Evolutionary conservation across 2,329 filamentous ascomycete species (phyloP).

Genomic region (Trichothecium roseum): DNA sequence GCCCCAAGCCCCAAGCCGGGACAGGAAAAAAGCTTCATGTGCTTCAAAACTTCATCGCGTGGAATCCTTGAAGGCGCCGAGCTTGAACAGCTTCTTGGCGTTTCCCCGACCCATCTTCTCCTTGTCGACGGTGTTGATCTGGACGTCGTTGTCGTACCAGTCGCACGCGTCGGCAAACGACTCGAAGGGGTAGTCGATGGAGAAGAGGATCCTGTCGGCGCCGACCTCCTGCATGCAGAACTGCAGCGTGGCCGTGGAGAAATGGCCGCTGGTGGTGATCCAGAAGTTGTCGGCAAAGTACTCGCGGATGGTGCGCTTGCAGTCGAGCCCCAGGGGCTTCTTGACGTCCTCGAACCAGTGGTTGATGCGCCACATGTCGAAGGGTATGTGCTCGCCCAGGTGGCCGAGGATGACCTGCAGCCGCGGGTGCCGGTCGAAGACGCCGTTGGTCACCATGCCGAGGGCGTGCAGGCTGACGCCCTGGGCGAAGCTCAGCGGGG

Average conservation of each 20-base stretch:
- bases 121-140: constrained; percentile 21
- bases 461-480: constrained; percentile 48
- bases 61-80: constrained; percentile 24
- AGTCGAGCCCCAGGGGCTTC: constrained; percentile 35
- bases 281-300: constrained; percentile 46
- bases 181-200: constrained; percentile 43
- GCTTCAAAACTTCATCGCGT: too few species aligned
- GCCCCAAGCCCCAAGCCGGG: too few species aligned
- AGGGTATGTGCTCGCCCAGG: constrained; percentile 37
- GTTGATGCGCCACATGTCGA: constrained; percentile 38
- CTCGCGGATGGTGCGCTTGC: constrained; percentile 37
- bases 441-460: constrained; percentile 36
- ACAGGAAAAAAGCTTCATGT: too few species aligned
- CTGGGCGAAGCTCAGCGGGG: constrained; percentile 47
- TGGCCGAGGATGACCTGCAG: constrained; percentile 36
- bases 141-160: constrained; percentile 26
- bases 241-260: constrained; percentile 40
- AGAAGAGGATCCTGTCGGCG: constrained; percentile 39
- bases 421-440: constrained; percentile 37
- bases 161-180: constrained; percentile 28
- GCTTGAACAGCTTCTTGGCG: constrained; percentile 29
- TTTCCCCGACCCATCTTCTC: constrained; percentile 32
- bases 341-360: constrained; percentile 47
- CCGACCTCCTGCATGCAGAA: constrained; percentile 38
- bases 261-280: constrained; percentile 47